Evolutionary conservation across 1,139 yeast genomes (phyloP), one percentile per base, ranked within the genome.

Genomic region (Candida tetrigidarum): DNA sequence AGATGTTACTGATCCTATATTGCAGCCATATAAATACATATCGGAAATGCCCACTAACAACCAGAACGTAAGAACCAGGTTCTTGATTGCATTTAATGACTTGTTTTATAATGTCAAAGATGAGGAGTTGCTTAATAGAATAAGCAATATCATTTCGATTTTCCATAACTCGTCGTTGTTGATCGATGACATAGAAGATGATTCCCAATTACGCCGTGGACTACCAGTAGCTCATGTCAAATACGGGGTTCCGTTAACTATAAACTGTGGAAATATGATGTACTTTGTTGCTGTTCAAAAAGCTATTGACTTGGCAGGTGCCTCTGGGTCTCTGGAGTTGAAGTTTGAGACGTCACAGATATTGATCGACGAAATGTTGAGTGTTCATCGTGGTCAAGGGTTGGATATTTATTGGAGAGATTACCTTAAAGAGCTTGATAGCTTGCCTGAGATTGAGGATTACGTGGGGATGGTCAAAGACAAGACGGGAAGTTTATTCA

Each of bases 331-430:
- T 28, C 10, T n/a, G 15, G 34, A 14, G 20, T 16, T 48, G 15
- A 49, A 51, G 26, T 44, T 42, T 14, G 44, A 50, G 16, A 48
- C 48, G 8, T 47, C 46, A 44, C 49, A 60, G 19, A 71, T 81
- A 1, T 74, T 83, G 49, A 71, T 79, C 47, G 86, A 85, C 45
- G 97, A 91, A 56, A 74, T 91, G 81, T 64, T 87, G 42, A 83
- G 86, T 54, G 67, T 92, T 47, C 97, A 91, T 60, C 74, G 86
- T 40, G 97, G 97, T 2, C 98, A 91, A 67, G 96, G 96, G 0
- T 67, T 86, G 47, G 98, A 91, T 55, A 75, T 91, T 18, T 85
- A 83, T 62, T 91, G 97, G 97, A 71, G 97, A 50, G 97, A 91
- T 50, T 40, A 45, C 40, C 41, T 53, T n/a, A 28, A 30, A 3